Base-by-base conservation (phyloP, 129 eudicot species). In the Scalesia atractyloides region DNA sequence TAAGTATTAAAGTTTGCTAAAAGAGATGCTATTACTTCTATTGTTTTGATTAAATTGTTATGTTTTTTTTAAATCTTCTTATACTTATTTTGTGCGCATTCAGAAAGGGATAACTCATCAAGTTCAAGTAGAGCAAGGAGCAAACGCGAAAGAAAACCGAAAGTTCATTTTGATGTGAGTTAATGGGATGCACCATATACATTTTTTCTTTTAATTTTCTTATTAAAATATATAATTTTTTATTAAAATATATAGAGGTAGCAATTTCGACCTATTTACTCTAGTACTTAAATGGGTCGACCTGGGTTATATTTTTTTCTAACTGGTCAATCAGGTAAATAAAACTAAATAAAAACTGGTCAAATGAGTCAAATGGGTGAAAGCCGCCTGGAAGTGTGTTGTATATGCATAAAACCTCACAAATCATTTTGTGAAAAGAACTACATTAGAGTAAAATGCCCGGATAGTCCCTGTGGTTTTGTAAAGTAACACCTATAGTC, bases 121-220 rank as follows among this genome's bases (percentile, higher is more conserved):
- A 80, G 80, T 70, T 79, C 87, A 52, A 75, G 80, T 76, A 64
- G 70, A 68, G 80, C 72, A 65, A 83, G 90, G 66, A 81, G 87
- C 81, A 77, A 76, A 74, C 83, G 90, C 6, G 76, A 73, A 74
- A 69, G 81, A 66, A 86, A 77, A 63, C 85, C 81, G 9, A 86
- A 53, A 73, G 79, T 80, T 72, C 90, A 80, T 80, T 86, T 86
- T 74, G 90, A 86, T 74, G 90, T 86, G 68, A 86, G 85, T 80
- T 62, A 68, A 70, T 6, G 13, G 24, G 48, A 50, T 77, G n/a
- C 72, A 62, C 54, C 18, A 60, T 37, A 37, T 57, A 16, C 49
- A 16, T 5, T 63, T 43, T 46, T 74, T 26, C 15, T 80, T 26
- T 43, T 17, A 43, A 19, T 4, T 64, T 65, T 36, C 18, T 12